Evolutionary conservation across 164 flowering plant species (phyloP), one percentile per base, ranked within the genome.

Genomic region (Dillenia turbinata): DNA sequence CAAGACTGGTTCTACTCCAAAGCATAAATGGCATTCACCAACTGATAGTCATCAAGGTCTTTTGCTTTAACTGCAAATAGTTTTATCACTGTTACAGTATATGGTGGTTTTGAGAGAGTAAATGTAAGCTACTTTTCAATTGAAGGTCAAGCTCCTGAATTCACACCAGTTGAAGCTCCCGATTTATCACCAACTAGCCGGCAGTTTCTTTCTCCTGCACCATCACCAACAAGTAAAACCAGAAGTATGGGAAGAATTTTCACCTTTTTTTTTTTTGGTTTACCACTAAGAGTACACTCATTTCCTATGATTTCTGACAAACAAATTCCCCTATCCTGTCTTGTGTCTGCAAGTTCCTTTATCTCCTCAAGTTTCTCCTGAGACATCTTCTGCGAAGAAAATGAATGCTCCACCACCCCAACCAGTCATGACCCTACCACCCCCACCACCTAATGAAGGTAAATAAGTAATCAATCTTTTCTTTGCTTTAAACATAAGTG

Each of bases 401-500:
- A 67, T 83, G 8, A 78, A 68, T 64, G 49, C 45, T 19, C 72
- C 80, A 22, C 57, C 46, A 7, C 64, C 71, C 43, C 76, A 83
- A 44, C 80, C 81, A 48, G 46, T 80, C 62, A 76, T 26, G 12
- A 58, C 78, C 33, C 68, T 88, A 53, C 89, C 95, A 52, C 91
- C 95, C 57, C 91, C 95, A 64, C 95, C 91, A 66, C 95, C 89
- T 59, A 84, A 84, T 74, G 64, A 66, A 77, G 91, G 95, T 88
- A 72, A 9, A 26, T 3, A 44, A 11, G 63, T 40, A 49, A 14
- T 51, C 15, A 16, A 24, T 59, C 44, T 7, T 33, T 33, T 5
- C 40, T 33, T 33, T 33, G 40, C 40, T 33, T 33, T 33, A 33
- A 33, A 33, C 40, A 5, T 33, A 5, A 33, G 40, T 5, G 5